Percentiles rank a stretch among this genome's conserved stretches.
Evolutionary conservation across 1,139 yeast species (phyloP).

Genomic region (Zygotorulaspora mrakii): DNA sequence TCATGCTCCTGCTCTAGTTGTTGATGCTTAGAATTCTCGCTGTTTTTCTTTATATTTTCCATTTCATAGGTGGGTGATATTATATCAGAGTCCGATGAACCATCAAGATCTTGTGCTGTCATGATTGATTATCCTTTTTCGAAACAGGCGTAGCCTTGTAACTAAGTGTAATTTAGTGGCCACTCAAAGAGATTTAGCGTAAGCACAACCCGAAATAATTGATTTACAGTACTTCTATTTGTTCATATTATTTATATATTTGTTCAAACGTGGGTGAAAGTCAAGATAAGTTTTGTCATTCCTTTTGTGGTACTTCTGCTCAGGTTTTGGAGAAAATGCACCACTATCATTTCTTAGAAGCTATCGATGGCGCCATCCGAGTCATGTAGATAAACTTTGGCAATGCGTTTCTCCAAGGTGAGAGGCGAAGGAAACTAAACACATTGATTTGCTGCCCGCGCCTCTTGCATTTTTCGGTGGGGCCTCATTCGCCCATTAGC

Average conservation of each 20-base stretch:
- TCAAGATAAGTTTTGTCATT: neutral
- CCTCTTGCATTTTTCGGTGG: no score
- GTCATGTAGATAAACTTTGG: neutral
- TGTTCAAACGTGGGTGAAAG: neutral
- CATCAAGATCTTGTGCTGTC: neutral
- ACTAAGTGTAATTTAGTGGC: no score
- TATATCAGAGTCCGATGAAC: conserved; percentile 4
- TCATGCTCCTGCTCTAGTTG: conserved; percentile 19
- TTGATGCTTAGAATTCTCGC: conserved; percentile 8
- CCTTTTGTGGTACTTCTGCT: neutral
- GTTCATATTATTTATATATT: neutral
- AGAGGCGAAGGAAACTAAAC: no score
- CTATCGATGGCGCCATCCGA: neutral
- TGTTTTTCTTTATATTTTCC: conserved; percentile 17
- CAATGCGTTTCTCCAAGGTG: neutral
- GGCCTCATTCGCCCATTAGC: no score
- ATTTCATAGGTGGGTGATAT: conserved; percentile 15
- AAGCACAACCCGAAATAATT: no score
- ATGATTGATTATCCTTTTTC: neutral
- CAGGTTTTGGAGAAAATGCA: neutral
- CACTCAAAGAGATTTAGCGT: no score
- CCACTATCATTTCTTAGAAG: neutral
- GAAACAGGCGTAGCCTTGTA: neutral
- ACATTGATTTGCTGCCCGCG: no score
- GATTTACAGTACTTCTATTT: no score